Evolutionary conservation across 805 yeast genomes (phyloP).

Genomic region (Kluyveromyces aestuarii): DNA sequence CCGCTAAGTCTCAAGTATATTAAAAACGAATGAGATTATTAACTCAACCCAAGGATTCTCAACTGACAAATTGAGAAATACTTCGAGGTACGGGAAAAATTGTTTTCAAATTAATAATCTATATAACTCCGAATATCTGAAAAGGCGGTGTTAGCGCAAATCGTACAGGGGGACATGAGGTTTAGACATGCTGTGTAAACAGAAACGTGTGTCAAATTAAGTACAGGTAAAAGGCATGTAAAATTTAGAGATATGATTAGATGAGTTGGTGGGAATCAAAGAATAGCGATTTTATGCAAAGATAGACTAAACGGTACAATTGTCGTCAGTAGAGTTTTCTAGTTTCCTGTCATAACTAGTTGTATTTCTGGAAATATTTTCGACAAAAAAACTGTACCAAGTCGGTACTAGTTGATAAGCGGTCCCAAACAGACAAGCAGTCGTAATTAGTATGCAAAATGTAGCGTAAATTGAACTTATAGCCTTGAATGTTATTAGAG

Average conservation of each 20-base stretch:
- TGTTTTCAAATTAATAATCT: not conserved
- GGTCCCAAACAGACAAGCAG: conserved; percentile 30
- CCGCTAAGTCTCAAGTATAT: too few relatives aligned
- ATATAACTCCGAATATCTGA: not conserved
- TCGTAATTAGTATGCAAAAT: conserved; percentile 38
- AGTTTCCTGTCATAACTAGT: not conserved
- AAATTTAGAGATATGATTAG: too few relatives aligned
- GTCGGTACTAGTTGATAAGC: not conserved
- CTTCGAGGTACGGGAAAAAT: too few relatives aligned
- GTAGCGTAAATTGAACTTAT: conserved; percentile 54
- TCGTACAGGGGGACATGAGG: not conserved
- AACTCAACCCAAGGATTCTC: too few relatives aligned
- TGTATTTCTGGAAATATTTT: not conserved
- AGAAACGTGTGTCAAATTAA: not conserved
- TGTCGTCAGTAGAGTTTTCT: not conserved
- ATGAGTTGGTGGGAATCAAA: too few relatives aligned
- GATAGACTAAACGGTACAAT: not conserved
- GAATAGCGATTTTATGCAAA: not conserved
- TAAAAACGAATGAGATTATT: too few relatives aligned
- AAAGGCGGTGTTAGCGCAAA: not conserved
- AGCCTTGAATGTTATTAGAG: conserved; percentile 49
- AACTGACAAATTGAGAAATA: too few relatives aligned
- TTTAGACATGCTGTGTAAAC: not conserved
- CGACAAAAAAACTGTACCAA: not conserved
- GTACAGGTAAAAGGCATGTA: not conserved